Evolutionary conservation across 192 early-diverging fungal species (phyloP).

Genomic region (Entomortierella parvispora): DNA sequence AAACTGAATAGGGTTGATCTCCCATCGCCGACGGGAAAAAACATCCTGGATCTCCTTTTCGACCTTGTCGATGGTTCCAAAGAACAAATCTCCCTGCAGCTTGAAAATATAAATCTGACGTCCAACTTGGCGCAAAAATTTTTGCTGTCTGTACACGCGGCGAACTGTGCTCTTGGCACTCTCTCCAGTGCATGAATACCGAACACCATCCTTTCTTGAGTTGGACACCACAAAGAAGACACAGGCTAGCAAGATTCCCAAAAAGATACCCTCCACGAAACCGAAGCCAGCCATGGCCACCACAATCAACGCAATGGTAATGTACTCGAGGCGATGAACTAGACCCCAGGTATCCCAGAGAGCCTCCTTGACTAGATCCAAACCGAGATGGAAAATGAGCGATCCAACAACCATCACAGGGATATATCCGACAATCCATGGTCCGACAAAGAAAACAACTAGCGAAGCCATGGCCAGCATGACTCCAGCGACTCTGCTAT

Average conservation of each 20-base stretch:
- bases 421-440: slow-evolving; percentile 89
- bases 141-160: slow-evolving; percentile 87
- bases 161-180: slow-evolving; percentile 88
- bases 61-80: slow-evolving; percentile 91
- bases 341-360: slow-evolving; percentile 87
- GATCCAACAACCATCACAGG: slow-evolving; percentile 95
- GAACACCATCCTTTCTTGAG: slow-evolving; percentile 69
- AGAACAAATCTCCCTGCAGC: slow-evolving; percentile 96
- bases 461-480: slow-evolving; percentile 83
- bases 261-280: slow-evolving; percentile 97
- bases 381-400: slow-evolving; percentile 95
- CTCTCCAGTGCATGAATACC: slow-evolving; percentile 72
- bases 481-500: slow-evolving; percentile 84
- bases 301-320: slow-evolving; percentile 88
- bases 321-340: slow-evolving; percentile 89
- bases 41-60: slow-evolving; percentile 75
- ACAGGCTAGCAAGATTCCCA: slow-evolving; percentile 93
- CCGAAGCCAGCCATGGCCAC: slow-evolving; percentile 88
- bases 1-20: slow-evolving; percentile 80
- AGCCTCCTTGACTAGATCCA: slow-evolving; percentile 93
- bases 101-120: slow-evolving; percentile 89
- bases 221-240: slow-evolving; percentile 93
- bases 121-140: slow-evolving; percentile 85
- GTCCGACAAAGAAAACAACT: slow-evolving; percentile 83
- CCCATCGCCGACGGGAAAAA: slow-evolving; percentile 72